These are phyloP conservation scores for Anaeromyces robustus DNA, from an alignment of 192 early-diverging fungal genomes.

Conservation along the genomic window DNA sequence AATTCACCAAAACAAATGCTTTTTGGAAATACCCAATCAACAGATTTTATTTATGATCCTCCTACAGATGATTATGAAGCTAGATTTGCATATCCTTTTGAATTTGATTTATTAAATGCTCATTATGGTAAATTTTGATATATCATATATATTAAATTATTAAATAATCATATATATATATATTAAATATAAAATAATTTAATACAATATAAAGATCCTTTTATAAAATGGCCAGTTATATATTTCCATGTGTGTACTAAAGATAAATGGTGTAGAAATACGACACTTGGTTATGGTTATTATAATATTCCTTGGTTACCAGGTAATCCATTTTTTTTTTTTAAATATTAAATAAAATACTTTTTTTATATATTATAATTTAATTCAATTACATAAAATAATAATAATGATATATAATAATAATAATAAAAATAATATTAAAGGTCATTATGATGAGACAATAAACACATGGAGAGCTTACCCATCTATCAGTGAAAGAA, in stretches of 20 bases:
- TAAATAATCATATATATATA: too few relatives aligned
- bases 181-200: too few relatives aligned
- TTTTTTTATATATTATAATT: too few relatives aligned
- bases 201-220: not conserved
- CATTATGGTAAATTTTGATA: not conserved
- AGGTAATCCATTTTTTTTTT: conserved; percentile 5
- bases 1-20: not conserved
- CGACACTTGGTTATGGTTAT: conserved; percentile 19
- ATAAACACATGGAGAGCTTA: conserved; percentile 20
- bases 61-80: not conserved
- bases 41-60: not conserved
- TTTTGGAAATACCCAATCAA: not conserved
- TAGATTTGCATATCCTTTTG: not conserved
- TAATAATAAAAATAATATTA: conserved; percentile 6
- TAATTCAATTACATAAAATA: too few relatives aligned
- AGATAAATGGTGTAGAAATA: conserved; percentile 18
- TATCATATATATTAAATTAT: too few relatives aligned
- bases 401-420: too few relatives aligned
- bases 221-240: conserved; percentile 11
- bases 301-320: conserved; percentile 11
- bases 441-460: conserved; percentile 10
- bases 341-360: too few relatives aligned
- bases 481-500: not conserved
- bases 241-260: conserved; percentile 17
- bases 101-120: not conserved